Percentiles rank a stretch among this genome's conserved stretches.
These are phyloP conservation scores for Apiospora sp. DNA, from an alignment of 2,329 filamentous ascomycete genomes.

Conservation along the genomic window DNA sequence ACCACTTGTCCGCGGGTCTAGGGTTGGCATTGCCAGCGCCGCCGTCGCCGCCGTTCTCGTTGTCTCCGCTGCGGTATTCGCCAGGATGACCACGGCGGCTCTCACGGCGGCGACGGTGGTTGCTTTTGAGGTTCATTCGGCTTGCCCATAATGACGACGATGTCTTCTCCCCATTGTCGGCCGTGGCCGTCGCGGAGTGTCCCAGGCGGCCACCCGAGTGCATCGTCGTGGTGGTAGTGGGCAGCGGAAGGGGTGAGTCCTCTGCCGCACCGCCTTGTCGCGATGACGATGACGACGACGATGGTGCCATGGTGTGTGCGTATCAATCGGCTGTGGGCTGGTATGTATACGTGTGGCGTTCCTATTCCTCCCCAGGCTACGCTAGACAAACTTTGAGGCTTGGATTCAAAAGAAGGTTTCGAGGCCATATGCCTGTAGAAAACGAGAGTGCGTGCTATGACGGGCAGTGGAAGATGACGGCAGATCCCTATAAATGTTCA, in stretches of 20 bases:
- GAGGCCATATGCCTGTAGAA: background rate
- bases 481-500: background rate
- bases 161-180: background rate
- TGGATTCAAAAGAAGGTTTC: background rate
- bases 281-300: background rate
- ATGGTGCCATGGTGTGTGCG: background rate
- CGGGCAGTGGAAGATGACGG: background rate
- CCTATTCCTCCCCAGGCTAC: background rate
- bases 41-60: background rate
- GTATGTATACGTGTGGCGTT: background rate
- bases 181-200: background rate
- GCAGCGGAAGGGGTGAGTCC: background rate
- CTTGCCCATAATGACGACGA: background rate
- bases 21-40: background rate
- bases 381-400: background rate
- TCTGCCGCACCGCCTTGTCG: background rate
- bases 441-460: background rate
- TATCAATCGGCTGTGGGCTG: background rate
- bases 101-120: background rate
- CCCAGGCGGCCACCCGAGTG: background rate
- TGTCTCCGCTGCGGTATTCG: background rate
- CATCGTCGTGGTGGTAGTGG: background rate
- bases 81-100: background rate
- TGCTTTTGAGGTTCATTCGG: background rate
- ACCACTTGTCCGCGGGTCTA: slow-evolving; percentile 61